Evolutionary conservation across 352 stramenopile species (phyloP).

Genomic region (Phytophthora meadii): DNA sequence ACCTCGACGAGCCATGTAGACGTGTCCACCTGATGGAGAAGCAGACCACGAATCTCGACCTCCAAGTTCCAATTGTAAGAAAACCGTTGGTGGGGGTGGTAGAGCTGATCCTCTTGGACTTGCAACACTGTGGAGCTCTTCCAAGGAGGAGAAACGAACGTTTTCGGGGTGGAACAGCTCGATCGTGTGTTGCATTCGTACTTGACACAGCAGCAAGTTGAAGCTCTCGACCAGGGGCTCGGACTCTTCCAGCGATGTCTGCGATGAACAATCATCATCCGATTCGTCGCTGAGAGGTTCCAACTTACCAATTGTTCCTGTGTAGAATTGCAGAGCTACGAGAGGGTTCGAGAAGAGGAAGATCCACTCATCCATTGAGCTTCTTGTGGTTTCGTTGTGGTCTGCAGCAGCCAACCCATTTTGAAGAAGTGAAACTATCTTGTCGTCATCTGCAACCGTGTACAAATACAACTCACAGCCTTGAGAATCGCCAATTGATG

Average conservation of each 20-base stretch:
- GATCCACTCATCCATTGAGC: conserved; percentile 28
- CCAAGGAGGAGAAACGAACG: conserved; percentile 22
- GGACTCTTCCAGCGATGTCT: conserved; percentile 5
- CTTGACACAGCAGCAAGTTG: conserved; percentile 51
- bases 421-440: conserved; percentile 45
- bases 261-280: conserved; percentile 7
- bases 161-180: conserved; percentile 42
- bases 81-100: conserved; percentile 36
- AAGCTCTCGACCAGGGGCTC: conserved; percentile 34
- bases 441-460: conserved; percentile 38
- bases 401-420: conserved; percentile 30
- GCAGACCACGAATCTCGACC: conserved; percentile 13
- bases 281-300: conserved; percentile 29
- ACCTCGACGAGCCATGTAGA: conserved; percentile 42
- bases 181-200: conserved; percentile 44
- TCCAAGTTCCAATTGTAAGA: conserved; percentile 44
- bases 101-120: conserved; percentile 34
- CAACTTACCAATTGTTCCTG: conserved; percentile 32
- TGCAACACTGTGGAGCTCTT: conserved; percentile 29
- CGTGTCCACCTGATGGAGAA: conserved; percentile 24
- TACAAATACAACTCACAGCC: conserved; percentile 55
- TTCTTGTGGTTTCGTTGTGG: not conserved
- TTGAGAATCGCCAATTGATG: conserved; percentile 14
- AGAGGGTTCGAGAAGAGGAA: conserved; percentile 54
- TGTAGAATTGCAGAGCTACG: conserved; percentile 42